phyloP scores from a whole-genome alignment of 768 basidiomycete genomes.

The Grammothele lineata region DNA sequence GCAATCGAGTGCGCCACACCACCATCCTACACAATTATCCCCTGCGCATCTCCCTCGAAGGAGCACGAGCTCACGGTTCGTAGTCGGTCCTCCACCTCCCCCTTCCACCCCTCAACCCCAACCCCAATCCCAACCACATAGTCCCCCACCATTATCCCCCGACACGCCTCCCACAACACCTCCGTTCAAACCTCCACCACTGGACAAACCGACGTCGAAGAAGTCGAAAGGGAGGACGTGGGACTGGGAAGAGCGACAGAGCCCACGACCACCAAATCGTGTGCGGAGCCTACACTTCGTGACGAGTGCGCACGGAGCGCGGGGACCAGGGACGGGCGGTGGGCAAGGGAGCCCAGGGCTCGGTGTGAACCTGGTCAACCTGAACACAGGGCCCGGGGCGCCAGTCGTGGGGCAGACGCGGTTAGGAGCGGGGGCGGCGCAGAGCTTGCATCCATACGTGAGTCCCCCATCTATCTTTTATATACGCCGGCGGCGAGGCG shows the following conservation, averaged over 20 bases:
- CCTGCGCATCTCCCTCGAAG: too few relatives aligned
- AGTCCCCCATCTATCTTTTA: constrained; percentile 3
- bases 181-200: constrained; percentile 1
- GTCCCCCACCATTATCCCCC: too few relatives aligned
- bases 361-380: constrained; percentile 1
- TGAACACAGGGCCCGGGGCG: neutral
- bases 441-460: constrained; percentile 29
- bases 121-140: too few relatives aligned
- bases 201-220: neutral
- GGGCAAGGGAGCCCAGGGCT: neutral
- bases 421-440: constrained; percentile 1
- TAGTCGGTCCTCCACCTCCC: too few relatives aligned
- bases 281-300: constrained; percentile 5
- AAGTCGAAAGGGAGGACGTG: constrained; percentile 9
- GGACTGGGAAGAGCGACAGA: constrained; percentile 10
- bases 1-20: constrained; percentile 1
- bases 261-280: neutral
- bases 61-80: too few relatives aligned
- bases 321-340: neutral
- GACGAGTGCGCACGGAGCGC: constrained; percentile 1
- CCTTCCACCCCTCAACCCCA: too few relatives aligned
- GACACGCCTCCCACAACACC: neutral
- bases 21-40: too few relatives aligned
- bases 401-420: neutral
- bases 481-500: neutral